Percentiles rank a stretch among this genome's conserved stretches.
Evolutionary conservation across 495 filamentous ascomycete species (phyloP).

Genomic region (Aspergillus homomorphus): DNA sequence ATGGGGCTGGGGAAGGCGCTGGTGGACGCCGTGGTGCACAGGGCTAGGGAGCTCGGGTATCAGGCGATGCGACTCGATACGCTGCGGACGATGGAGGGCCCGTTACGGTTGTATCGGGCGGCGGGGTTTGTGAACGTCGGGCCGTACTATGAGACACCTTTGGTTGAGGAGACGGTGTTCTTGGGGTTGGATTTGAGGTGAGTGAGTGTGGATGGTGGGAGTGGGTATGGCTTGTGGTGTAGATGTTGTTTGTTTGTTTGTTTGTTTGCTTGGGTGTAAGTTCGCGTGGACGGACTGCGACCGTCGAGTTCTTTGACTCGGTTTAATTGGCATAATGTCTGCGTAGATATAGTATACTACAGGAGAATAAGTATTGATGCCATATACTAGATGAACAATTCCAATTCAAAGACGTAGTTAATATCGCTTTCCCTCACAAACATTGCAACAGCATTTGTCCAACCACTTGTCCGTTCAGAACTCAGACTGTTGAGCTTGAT

Average conservation of each 20-base stretch:
- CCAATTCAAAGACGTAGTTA: too few species aligned
- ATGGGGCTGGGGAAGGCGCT: slow-evolving; percentile 47
- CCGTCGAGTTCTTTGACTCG: neutral
- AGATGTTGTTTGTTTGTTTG: neutral
- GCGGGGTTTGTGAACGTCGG: slow-evolving; percentile 53
- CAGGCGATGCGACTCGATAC: slow-evolving; percentile 57
- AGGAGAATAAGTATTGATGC: too few species aligned
- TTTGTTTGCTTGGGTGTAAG: too few species aligned
- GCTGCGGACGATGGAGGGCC: slow-evolving; percentile 51
- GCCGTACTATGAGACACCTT: slow-evolving; percentile 56
- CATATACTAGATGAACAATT: too few species aligned
- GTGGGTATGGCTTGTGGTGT: neutral
- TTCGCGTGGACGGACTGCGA: neutral
- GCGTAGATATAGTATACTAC: too few species aligned
- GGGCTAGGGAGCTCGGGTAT: slow-evolving; percentile 49
- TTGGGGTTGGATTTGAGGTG: slow-evolving; percentile 29
- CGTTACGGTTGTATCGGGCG: slow-evolving; percentile 46
- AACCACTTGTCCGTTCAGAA: slow-evolving; percentile 7
- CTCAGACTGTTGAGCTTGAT: slow-evolving; percentile 42
- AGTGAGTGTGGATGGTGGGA: neutral
- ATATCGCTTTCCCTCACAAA: neutral
- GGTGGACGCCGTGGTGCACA: slow-evolving; percentile 38
- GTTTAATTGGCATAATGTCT: too few species aligned
- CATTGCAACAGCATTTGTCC: neutral
- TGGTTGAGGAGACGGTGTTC: slow-evolving; percentile 46